Evolutionary conservation across 139 green algal species (phyloP).

Genomic region (Parachlorella kessleri): DNA sequence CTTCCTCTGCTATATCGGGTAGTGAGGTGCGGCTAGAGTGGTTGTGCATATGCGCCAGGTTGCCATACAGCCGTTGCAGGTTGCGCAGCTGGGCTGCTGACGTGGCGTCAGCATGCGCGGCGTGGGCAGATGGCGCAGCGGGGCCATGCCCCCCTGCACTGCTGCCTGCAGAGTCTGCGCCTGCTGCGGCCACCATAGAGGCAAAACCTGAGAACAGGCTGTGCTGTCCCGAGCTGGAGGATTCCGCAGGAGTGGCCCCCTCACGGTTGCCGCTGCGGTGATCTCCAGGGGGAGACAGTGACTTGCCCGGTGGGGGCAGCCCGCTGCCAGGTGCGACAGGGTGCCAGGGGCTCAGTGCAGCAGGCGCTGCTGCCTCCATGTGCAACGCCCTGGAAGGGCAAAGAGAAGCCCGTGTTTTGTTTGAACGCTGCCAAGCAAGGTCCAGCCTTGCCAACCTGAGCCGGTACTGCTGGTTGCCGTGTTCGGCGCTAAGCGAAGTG

Average conservation of each 20-base stretch:
- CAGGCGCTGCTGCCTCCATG: not conserved
- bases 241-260: not conserved
- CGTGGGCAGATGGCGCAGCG: not conserved
- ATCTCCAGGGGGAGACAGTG: no score
- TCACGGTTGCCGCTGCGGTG: no score
- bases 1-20: conserved; percentile 28
- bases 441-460: no score
- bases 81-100: not conserved
- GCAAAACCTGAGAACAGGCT: not conserved
- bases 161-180: not conserved
- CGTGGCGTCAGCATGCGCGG: not conserved
- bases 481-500: no score
- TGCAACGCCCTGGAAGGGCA: no score
- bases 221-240: not conserved
- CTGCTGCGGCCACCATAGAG: not conserved
- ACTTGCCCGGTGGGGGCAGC: no score
- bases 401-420: no score
- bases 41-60: conserved; percentile 16
- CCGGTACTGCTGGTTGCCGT: no score
- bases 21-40: conserved; percentile 20
- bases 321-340: not conserved
- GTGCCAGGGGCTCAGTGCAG: not conserved
- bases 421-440: no score
- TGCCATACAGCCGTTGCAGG: conserved; percentile 27
- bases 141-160: no score